These are phyloP conservation scores for Umbelopsis sp. DNA, from an alignment of 192 early-diverging fungal genomes.

Conservation along the genomic window DNA sequence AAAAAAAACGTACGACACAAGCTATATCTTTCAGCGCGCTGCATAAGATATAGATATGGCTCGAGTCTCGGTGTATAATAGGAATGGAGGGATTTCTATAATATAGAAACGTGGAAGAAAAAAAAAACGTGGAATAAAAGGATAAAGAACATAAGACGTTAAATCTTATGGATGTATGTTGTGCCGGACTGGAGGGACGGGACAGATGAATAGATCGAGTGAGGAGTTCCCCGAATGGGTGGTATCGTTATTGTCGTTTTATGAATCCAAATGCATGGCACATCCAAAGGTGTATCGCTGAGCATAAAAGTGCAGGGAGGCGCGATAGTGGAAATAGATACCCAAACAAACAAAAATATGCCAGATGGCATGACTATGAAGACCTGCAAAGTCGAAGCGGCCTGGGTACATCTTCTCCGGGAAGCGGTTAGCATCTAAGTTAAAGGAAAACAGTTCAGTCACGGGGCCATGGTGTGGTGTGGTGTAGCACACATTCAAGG, in stretches of 20 bases:
- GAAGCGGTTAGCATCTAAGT: slow-evolving; percentile 56
- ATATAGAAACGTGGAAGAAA: slow-evolving; percentile 7
- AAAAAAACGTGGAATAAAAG: no score
- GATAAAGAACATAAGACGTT: no score
- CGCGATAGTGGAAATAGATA: slow-evolving; percentile 64
- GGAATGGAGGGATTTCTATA: not conserved
- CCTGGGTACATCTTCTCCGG: slow-evolving; percentile 66
- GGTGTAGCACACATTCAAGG: not conserved
- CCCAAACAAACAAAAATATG: slow-evolving; percentile 63
- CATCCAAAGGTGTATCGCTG: slow-evolving; percentile 54
- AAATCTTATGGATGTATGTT: no score
- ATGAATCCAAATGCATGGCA: slow-evolving; percentile 35
- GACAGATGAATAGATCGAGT: no score
- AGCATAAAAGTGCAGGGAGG: slow-evolving; percentile 55
- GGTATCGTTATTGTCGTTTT: slow-evolving; percentile 13
- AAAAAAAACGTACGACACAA: not conserved
- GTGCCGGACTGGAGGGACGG: no score
- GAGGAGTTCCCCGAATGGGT: no score
- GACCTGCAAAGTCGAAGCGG: slow-evolving; percentile 56
- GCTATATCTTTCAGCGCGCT: not conserved
- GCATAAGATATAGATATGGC: not conserved
- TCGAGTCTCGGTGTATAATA: not conserved
- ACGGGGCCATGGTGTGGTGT: not conserved
- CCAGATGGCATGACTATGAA: slow-evolving; percentile 64
- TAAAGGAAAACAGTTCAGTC: not conserved